Percentiles rank a stretch among this genome's conserved stretches.
Conservation (phyloP, 2,329 filamentous ascomycete genomes). For the Clarireedia monteithiana region DNA sequence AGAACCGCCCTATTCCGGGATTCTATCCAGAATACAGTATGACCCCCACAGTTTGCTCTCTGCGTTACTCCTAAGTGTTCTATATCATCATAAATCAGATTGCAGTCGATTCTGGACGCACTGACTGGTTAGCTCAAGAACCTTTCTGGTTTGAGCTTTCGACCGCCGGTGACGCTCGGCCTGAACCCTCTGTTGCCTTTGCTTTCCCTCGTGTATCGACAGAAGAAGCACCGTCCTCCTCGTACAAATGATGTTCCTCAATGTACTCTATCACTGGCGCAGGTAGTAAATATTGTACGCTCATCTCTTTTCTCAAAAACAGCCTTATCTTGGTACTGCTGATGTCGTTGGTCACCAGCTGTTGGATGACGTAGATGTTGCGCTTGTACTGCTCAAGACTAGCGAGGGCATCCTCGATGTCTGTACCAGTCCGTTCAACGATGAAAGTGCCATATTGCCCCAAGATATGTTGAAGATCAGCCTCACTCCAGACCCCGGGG, state of each 20-base stretch:
- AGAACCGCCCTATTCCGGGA: neutral
- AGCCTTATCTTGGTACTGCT: conserved; percentile 77
- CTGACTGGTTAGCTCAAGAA: neutral
- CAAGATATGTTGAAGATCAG: conserved; percentile 83
- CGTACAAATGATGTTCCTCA: conserved; percentile 57
- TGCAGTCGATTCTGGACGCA: neutral
- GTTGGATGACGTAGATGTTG: conserved; percentile 67
- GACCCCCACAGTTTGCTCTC: neutral
- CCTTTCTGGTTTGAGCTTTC: conserved; percentile 15
- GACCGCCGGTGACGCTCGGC: conserved; percentile 10
- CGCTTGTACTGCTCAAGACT: conserved; percentile 74
- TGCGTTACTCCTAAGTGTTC: neutral
- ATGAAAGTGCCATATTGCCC: conserved; percentile 78
- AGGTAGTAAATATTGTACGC: conserved; percentile 69
- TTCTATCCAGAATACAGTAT: conserved; percentile 4
- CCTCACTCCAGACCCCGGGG: conserved; percentile 63
- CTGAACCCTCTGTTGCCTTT: conserved; percentile 15
- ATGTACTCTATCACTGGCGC: conserved; percentile 70
- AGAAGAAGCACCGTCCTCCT: conserved; percentile 34
- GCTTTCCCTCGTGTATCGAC: conserved; percentile 20
- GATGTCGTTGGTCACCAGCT: conserved; percentile 81
- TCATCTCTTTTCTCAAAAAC: conserved; percentile 72
- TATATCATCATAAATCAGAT: neutral
- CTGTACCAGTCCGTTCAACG: conserved; percentile 80
- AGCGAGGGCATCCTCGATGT: conserved; percentile 81